Conservation (phyloP, 768 basidiomycete species). For the Tylopilus balloui region DNA sequence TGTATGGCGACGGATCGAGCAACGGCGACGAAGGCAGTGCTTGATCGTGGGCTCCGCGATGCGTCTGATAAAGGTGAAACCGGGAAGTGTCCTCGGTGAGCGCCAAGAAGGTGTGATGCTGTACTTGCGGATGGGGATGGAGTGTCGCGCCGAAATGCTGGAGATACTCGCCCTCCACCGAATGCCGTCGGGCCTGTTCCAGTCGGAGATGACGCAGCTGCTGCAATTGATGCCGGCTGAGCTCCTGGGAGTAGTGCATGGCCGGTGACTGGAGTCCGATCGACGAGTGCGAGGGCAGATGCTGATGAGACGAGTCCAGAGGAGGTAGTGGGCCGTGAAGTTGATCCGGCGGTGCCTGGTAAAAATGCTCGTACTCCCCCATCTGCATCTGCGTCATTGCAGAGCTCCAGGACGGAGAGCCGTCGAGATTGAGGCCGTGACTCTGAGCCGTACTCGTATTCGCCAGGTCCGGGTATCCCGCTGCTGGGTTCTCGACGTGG, state of each 20-base stretch:
- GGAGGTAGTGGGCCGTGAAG: constrained; percentile 42
- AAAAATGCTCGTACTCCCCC: constrained; percentile 45
- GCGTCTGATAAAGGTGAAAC: constrained; percentile 34
- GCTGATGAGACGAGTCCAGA: constrained; percentile 45
- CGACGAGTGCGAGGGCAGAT: constrained; percentile 49
- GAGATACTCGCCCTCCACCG: constrained; percentile 36
- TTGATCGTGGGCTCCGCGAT: constrained; percentile 34
- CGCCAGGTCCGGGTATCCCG: constrained; percentile 30
- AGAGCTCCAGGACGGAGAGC: constrained; percentile 84
- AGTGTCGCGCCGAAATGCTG: constrained; percentile 34
- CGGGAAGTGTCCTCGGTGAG: constrained; percentile 29
- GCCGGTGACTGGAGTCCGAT: constrained; percentile 35
- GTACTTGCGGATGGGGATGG: constrained; percentile 28
- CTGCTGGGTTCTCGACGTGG: constrained; percentile 35
- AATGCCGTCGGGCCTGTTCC: constrained; percentile 31
- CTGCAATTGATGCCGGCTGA: constrained; percentile 41
- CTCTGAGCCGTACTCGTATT: constrained; percentile 67
- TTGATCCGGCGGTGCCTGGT: constrained; percentile 32
- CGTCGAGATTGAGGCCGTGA: constrained; percentile 76
- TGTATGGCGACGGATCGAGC: constrained; percentile 31
- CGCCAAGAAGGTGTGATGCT: constrained; percentile 23
- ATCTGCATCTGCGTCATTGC: constrained; percentile 62
- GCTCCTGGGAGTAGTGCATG: constrained; percentile 45
- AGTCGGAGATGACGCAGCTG: constrained; percentile 36
- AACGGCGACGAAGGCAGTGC: constrained; percentile 30